Conservation (phyloP, 2,329 filamentous ascomycete species). For the Botrytis byssoidea region DNA sequence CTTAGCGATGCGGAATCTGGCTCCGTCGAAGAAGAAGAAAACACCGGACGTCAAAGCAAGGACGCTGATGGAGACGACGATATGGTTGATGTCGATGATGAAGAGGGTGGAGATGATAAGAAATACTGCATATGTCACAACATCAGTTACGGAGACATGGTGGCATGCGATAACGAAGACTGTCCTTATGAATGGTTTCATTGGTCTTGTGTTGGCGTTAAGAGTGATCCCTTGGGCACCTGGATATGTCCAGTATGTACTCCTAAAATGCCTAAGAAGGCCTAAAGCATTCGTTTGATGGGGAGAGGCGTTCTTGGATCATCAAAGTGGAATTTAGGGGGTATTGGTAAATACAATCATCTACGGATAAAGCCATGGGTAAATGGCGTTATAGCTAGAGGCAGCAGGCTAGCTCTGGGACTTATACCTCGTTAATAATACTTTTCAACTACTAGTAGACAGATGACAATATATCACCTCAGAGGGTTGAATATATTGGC, state of each 20-base stretch:
- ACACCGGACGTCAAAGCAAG: slow-evolving; percentile 45
- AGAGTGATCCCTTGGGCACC: slow-evolving; percentile 64
- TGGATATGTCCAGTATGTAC: slow-evolving; percentile 67
- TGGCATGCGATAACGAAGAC: slow-evolving; percentile 80
- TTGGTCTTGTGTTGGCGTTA: slow-evolving; percentile 70
- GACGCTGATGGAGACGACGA: slow-evolving; percentile 54
- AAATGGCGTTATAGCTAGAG: slow-evolving; percentile 5
- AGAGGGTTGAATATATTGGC: not conserved
- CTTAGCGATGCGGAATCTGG: slow-evolving; percentile 61
- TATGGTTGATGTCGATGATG: slow-evolving; percentile 58
- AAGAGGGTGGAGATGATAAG: slow-evolving; percentile 71
- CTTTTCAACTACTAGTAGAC: not conserved
- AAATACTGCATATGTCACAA: slow-evolving; percentile 82
- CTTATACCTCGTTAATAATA: not conserved
- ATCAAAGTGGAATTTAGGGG: not conserved
- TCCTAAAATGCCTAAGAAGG: slow-evolving; percentile 40
- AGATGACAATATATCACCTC: not conserved
- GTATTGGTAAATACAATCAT: not conserved
- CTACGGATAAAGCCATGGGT: not conserved
- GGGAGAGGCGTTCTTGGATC: not conserved
- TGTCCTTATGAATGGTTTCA: slow-evolving; percentile 88
- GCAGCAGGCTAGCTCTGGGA: not conserved
- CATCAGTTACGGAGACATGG: slow-evolving; percentile 84
- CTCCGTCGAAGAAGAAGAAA: slow-evolving; percentile 51
- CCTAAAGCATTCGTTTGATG: not conserved